Percentiles rank a stretch among this genome's conserved stretches.
Evolutionary conservation across 1,139 yeast species (phyloP).

Genomic region (Taphrina populina): DNA sequence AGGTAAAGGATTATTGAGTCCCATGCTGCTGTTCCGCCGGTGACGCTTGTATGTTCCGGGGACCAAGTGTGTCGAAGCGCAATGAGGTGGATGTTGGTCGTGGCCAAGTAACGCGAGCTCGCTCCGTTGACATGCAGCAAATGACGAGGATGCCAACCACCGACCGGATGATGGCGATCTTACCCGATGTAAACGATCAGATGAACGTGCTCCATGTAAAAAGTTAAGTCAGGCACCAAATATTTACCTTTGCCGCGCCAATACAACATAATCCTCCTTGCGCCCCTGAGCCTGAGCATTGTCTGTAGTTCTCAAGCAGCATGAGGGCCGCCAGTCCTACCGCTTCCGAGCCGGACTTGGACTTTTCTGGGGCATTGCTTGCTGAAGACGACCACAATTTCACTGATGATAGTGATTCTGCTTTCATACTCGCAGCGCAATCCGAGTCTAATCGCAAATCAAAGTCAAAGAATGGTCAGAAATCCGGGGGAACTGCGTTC

Average conservation of each 20-base stretch:
- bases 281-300: no score
- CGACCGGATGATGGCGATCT: no score
- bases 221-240: no score
- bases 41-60: no score
- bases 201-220: no score
- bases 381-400: constrained; percentile 20
- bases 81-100: neutral
- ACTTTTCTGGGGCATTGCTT: constrained; percentile 13
- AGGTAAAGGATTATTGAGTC: constrained; percentile 92
- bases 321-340: constrained; percentile 26
- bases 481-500: constrained; percentile 27
- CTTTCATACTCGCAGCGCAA: constrained; percentile 28
- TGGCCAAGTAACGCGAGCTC: neutral
- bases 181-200: no score
- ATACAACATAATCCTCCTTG: no score
- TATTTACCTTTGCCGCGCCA: no score
- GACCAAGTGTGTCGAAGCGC: neutral
- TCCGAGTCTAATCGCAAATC: constrained; percentile 14
- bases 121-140: no score
- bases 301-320: no score
- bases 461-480: constrained; percentile 23
- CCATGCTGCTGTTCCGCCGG: no score
- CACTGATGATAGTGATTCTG: constrained; percentile 35
- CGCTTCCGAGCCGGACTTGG: constrained; percentile 29
- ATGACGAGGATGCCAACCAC: no score